Percentiles rank a stretch among this genome's conserved stretches.
Evolutionary conservation across 176 grass and related monocot species (phyloP).

Genomic region (Zoysia pacifica): DNA sequence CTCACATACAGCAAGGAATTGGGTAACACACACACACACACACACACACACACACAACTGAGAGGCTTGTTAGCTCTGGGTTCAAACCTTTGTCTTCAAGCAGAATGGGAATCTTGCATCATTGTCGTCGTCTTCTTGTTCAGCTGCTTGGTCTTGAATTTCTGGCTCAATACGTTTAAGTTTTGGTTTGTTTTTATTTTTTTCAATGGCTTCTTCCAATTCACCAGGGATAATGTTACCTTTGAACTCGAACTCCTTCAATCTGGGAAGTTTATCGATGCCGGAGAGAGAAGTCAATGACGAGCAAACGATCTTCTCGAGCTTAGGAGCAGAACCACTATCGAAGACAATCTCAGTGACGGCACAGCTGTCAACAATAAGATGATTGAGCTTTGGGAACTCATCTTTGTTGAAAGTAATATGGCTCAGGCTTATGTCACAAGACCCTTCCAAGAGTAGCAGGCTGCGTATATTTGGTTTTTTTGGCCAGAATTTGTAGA

Average conservation of each 20-base stretch:
- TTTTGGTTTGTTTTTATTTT: neutral
- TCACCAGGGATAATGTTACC: neutral
- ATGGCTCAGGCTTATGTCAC: neutral
- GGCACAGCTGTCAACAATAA: neutral
- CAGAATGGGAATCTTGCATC: neutral
- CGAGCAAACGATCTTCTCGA: neutral
- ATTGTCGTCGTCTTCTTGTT: neutral
- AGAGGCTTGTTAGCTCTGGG: neutral
- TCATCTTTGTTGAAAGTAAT: neutral
- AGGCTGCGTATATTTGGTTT: neutral
- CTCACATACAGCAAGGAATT: neutral
- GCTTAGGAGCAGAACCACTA: neutral
- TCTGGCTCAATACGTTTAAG: neutral
- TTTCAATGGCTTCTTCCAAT: neutral
- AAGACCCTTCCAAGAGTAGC: neutral
- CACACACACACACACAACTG: neutral
- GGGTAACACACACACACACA: neutral
- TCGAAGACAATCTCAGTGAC: neutral
- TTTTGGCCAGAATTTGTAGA: neutral
- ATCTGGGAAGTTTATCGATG: neutral
- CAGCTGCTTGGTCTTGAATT: neutral
- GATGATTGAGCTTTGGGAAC: slow-evolving; percentile 3
- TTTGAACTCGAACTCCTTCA: slow-evolving; percentile 22
- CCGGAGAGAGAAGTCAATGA: neutral
- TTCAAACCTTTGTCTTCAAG: neutral